Percentiles rank a stretch among this genome's conserved stretches.
Evolutionary conservation across 2,329 filamentous ascomycete species (phyloP).

Genomic region (Fusarium abutilonis): DNA sequence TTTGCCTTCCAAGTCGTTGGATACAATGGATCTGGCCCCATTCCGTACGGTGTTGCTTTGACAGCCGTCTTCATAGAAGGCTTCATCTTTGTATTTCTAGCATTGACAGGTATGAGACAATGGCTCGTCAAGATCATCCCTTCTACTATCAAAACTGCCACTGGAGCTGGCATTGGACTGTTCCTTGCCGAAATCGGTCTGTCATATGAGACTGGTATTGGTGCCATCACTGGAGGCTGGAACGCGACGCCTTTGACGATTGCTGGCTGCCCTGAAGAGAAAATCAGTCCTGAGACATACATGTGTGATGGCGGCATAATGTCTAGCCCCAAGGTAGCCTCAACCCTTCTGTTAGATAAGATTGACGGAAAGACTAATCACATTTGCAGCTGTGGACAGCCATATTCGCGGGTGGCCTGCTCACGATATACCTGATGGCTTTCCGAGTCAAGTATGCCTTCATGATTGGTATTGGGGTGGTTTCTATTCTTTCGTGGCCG

Average conservation of each 20-base stretch:
- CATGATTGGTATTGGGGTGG: conserved; percentile 78
- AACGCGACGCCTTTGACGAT: conserved; percentile 72
- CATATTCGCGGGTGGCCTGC: conserved; percentile 79
- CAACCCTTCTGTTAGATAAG: accelerated
- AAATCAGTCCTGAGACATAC: conserved; percentile 17
- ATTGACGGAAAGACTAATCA: not conserved
- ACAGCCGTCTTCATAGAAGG: conserved; percentile 86
- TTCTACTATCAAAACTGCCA: conserved; percentile 81
- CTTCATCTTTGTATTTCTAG: conserved; percentile 78
- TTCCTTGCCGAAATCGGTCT: conserved; percentile 77
- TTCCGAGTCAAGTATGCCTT: conserved; percentile 85
- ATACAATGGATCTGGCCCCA: conserved; percentile 74
- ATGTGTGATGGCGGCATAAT: conserved; percentile 38
- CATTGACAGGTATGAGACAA: conserved; percentile 80
- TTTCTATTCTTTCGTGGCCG: conserved; percentile 85
- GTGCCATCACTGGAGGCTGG: conserved; percentile 71
- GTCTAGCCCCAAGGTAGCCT: conserved; percentile 33
- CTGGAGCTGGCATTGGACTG: conserved; percentile 80
- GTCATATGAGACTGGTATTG: conserved; percentile 80
- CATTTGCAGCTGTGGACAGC: conserved; percentile 72
- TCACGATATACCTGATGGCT: conserved; percentile 79
- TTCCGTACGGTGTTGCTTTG: conserved; percentile 76
- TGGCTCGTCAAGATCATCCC: conserved; percentile 84
- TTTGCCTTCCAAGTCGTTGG: conserved; percentile 77
- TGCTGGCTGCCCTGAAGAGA: conserved; percentile 66